Evolutionary conservation across 805 yeast genomes (phyloP).

Genomic region (Kuraishia ogatae): DNA sequence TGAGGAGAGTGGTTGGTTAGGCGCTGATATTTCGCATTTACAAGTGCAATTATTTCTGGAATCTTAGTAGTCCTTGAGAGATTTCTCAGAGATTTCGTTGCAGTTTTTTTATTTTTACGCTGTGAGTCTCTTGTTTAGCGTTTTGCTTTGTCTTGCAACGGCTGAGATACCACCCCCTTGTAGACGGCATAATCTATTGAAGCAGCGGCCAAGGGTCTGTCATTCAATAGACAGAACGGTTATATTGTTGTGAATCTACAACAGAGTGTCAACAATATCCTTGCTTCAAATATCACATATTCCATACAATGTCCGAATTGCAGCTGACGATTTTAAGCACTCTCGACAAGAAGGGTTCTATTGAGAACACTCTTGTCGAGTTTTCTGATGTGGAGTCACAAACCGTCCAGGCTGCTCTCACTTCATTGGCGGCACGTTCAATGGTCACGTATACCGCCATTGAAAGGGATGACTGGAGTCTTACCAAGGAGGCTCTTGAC

Average conservation of each 20-base stretch:
- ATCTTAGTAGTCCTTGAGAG: background rate
- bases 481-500: conserved; percentile 77
- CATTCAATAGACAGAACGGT: background rate
- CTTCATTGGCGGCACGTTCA: conserved; percentile 74
- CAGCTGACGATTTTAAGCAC: conserved; percentile 56
- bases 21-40: background rate
- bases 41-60: background rate
- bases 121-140: too few species aligned
- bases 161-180: too few species aligned
- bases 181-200: too few species aligned
- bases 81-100: background rate
- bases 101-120: background rate
- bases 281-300: background rate
- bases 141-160: too few species aligned
- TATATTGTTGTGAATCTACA: too few species aligned
- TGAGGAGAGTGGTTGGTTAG: background rate
- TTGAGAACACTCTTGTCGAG: conserved; percentile 58
- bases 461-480: conserved; percentile 68
- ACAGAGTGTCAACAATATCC: background rate
- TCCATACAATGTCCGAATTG: conserved; percentile 52
- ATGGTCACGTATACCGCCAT: conserved; percentile 68
- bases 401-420: conserved; percentile 71
- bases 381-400: conserved; percentile 63
- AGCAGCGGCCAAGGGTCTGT: too few species aligned
- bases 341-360: conserved; percentile 53